phyloP scores from a whole-genome alignment of 768 basidiomycete genomes.

The Cytidiella melzeri region DNA sequence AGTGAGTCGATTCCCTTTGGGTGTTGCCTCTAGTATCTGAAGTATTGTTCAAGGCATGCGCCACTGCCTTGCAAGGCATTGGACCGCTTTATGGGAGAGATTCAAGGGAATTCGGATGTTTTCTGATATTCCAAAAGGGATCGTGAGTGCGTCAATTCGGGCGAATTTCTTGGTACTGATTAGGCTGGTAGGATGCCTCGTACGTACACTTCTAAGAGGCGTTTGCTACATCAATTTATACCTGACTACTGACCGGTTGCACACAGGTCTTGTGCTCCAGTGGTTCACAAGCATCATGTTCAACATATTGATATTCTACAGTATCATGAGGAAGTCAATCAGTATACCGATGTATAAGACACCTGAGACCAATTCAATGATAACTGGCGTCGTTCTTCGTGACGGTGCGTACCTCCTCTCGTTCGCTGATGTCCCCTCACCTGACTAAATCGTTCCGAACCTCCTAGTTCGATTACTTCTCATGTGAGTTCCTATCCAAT shows the following conservation, averaged over 20 bases:
- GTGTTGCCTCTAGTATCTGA: too few species aligned
- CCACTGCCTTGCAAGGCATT: slow-evolving; percentile 1
- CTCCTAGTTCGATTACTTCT: too few species aligned
- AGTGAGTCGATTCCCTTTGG: too few species aligned
- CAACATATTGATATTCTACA: slow-evolving; percentile 1
- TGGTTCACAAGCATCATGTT: slow-evolving; percentile 3
- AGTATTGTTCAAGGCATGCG: slow-evolving; percentile 1
- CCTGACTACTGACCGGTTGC: background rate
- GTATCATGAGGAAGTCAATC: background rate
- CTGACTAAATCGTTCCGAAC: too few species aligned
- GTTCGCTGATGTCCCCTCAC: too few species aligned
- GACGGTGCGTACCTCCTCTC: background rate
- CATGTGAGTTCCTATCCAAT: too few species aligned
- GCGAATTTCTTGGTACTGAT: background rate
- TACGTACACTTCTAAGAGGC: background rate
- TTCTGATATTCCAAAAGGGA: slow-evolving; percentile 1
- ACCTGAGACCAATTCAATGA: background rate
- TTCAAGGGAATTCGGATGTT: background rate
- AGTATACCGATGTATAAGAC: background rate
- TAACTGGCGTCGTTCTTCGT: background rate
- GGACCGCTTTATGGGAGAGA: slow-evolving; percentile 1
- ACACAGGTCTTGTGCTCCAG: slow-evolving; percentile 1
- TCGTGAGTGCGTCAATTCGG: background rate
- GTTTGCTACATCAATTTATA: background rate
- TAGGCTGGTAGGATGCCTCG: slow-evolving; percentile 4